Conservation (phyloP, 2,329 filamentous ascomycete genomes). For the Aspergillus udagawae region DNA sequence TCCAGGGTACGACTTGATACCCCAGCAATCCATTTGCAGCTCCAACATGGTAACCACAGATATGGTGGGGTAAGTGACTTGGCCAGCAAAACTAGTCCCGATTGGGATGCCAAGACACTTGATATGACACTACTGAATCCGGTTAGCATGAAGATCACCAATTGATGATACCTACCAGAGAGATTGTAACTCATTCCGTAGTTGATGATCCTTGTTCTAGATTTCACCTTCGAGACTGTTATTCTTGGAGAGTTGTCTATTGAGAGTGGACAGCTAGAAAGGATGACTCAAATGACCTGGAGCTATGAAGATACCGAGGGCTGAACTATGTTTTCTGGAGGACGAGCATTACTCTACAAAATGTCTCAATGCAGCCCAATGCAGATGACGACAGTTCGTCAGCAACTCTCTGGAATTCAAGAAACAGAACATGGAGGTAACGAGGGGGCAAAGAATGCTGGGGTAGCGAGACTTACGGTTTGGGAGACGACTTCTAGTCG, state of each 20-base stretch:
- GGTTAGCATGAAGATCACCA: neutral
- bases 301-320: neutral
- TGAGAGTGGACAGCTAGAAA: too few relatives aligned
- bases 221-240: neutral
- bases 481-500: too few relatives aligned
- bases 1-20: neutral
- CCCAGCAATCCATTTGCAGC: neutral
- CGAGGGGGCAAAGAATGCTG: too few relatives aligned
- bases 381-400: too few relatives aligned
- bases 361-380: too few relatives aligned
- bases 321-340: too few relatives aligned
- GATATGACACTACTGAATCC: neutral
- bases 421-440: too few relatives aligned
- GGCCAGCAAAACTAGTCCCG: neutral
- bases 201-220: neutral
- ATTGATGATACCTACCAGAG: too few relatives aligned
- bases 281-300: neutral
- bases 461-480: too few relatives aligned
- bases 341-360: too few relatives aligned
- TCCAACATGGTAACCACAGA: neutral
- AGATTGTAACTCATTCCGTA: neutral
- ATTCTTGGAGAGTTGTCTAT: neutral
- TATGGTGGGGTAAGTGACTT: neutral
- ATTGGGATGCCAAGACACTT: neutral
- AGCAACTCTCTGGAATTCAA: too few relatives aligned